Conservation (phyloP, 2,329 filamentous ascomycete species). For the Lachnellula hyalina region DNA sequence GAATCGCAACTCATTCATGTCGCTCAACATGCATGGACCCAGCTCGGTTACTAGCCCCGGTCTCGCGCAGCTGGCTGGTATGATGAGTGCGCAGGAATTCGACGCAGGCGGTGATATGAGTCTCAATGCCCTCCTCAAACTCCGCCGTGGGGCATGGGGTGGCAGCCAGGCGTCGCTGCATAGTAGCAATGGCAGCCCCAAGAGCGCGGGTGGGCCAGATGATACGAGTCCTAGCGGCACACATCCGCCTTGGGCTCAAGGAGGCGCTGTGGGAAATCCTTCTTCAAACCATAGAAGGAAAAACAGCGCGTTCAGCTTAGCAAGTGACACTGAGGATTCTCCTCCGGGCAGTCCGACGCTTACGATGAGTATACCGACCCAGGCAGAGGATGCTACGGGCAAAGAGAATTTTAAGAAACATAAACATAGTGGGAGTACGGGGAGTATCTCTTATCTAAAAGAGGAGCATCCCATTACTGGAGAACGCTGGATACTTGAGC, state of each 20-base stretch:
- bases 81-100: slow-evolving; percentile 51
- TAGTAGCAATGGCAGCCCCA: slow-evolving; percentile 40
- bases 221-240: slow-evolving; percentile 23
- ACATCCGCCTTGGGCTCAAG: slow-evolving; percentile 20
- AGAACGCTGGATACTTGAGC: slow-evolving; percentile 64
- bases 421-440: slow-evolving; percentile 51
- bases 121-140: slow-evolving; percentile 60
- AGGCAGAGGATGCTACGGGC: neutral
- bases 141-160: slow-evolving; percentile 74
- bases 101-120: slow-evolving; percentile 55
- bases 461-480: slow-evolving; percentile 53
- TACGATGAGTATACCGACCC: slow-evolving; percentile 9
- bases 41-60: slow-evolving; percentile 60
- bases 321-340: slow-evolving; percentile 15
- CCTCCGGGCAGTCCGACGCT: slow-evolving; percentile 19
- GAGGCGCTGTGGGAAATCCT: neutral
- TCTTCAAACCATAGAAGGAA: slow-evolving; percentile 14
- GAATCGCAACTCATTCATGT: slow-evolving; percentile 80
- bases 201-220: slow-evolving; percentile 18
- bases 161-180: slow-evolving; percentile 70
- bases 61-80: slow-evolving; percentile 67
- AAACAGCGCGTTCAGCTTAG: slow-evolving; percentile 23
- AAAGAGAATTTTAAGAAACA: slow-evolving; percentile 31
- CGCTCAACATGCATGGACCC: slow-evolving; percentile 41
- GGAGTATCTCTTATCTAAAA: slow-evolving; percentile 64